Base-by-base conservation (phyloP, 2,329 filamentous ascomycete species). In the Calonectria naviculata region DNA sequence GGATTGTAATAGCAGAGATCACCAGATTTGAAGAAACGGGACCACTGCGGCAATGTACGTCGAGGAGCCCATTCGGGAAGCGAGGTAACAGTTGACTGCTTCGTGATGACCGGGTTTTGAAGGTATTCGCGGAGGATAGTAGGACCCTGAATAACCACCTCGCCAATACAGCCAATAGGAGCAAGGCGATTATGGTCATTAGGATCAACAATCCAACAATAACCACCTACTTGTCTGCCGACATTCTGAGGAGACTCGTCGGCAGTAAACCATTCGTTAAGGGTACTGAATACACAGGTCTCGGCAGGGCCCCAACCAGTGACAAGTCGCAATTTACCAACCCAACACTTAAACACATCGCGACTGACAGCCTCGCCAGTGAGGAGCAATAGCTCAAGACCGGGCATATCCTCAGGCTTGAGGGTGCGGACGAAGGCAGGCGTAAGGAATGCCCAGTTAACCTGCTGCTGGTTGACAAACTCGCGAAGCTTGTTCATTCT, bases 51-150 rank as follows among this genome's bases (percentile, higher is more conserved):
- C 19, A 26, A 61, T 31, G 36, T 44, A 12, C 56, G 36, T 7
- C 24, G 38, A 6, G 56, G 56, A 15, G 56, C 56, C 56, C 56
- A 61, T 1, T 41, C 36, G 7, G 56, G 56, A 44, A 61, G 56
- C 21, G 7, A 29, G 19, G 80, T 31, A 84, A 85, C 19, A 89
- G 34, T 78, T 4, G 73, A 74, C 10, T 72, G 52, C 1, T 13
- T 17, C 12, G 58, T 61, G 34, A 75, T 67, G 2, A 47, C 52
- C 12, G 46, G 36, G 4, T 66, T 15, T 26, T 79, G 44, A 1
- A 67, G 69, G 41, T 79, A 80, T 0, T 76, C 76, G 13, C 74
- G 56, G 5, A 76, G 75, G 5, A 82, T 72, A 3, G 74, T 75
- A 47, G 76, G 73, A 0, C 77, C 76, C 1, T 74, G 75, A 8